Evolutionary conservation across 1,284 basidiomycete species (phyloP).

Genomic region (Ceratobasidium sp.): DNA sequence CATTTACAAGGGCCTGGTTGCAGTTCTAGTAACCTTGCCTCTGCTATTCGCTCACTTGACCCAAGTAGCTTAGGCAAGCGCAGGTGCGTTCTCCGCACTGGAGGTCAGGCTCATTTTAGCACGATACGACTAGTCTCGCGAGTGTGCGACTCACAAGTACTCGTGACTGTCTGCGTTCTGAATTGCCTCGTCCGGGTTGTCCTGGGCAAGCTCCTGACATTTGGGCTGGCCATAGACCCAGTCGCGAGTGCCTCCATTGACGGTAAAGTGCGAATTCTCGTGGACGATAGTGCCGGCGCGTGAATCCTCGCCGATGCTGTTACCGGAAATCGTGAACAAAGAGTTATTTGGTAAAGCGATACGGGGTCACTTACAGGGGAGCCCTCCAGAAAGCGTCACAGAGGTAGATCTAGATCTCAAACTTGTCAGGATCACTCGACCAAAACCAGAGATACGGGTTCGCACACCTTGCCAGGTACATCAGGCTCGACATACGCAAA

Average conservation of each 20-base stretch:
- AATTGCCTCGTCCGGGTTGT: not conserved
- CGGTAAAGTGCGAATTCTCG: constrained; percentile 24
- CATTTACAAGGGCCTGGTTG: too few relatives aligned
- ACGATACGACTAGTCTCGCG: not conserved
- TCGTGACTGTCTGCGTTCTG: constrained; percentile 16
- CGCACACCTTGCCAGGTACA: constrained; percentile 18
- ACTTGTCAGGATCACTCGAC: not conserved
- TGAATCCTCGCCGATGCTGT: constrained; percentile 13
- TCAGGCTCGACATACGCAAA: constrained; percentile 41
- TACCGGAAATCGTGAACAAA: not conserved
- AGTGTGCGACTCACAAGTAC: constrained; percentile 33
- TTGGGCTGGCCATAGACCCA: not conserved
- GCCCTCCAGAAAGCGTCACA: constrained; percentile 44
- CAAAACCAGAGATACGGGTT: not conserved
- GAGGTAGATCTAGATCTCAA: constrained; percentile 28
- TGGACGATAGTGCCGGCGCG: constrained; percentile 34
- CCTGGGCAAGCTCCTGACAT: not conserved
- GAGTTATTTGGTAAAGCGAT: not conserved
- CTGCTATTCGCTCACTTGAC: too few relatives aligned
- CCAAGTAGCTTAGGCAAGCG: constrained; percentile 13
- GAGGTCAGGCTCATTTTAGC: not conserved
- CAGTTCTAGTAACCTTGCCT: too few relatives aligned
- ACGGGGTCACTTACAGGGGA: constrained; percentile 20
- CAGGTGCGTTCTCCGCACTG: constrained; percentile 32
- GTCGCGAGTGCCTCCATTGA: constrained; percentile 30